A percentile compares a stretch with the other conserved stretches of the same genome.
phyloP scores from a whole-genome alignment of 148 eudicot genomes.

The Rhododendron williamsianum region DNA sequence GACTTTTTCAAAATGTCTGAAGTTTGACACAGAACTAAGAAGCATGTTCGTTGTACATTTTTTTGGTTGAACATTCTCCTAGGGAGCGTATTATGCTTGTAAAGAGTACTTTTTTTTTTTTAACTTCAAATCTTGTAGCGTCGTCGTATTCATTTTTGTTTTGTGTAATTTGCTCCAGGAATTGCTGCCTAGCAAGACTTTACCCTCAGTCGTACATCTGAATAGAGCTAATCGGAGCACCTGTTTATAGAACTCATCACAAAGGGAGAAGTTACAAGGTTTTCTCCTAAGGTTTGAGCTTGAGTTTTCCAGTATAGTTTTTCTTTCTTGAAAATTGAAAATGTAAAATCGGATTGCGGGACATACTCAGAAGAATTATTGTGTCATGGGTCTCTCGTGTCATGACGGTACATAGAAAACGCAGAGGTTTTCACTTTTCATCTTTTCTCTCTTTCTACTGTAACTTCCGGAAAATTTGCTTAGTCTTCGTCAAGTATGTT shows the following conservation, averaged over 20 bases:
- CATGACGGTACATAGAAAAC: conserved; percentile 16
- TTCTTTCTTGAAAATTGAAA: conserved; percentile 23
- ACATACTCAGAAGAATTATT: conserved; percentile 7
- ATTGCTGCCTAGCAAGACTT: conserved; percentile 56
- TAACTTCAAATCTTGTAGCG: background rate
- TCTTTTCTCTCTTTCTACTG: conserved; percentile 4
- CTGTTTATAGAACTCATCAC: conserved; percentile 26
- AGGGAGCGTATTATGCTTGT: background rate
- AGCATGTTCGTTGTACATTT: background rate
- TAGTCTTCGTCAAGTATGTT: conserved; percentile 16
- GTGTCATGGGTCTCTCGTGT: conserved; percentile 20
- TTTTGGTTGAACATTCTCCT: background rate
- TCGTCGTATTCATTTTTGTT: background rate
- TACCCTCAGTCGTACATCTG: conserved; percentile 21
- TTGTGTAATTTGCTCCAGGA: background rate
- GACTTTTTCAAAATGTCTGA: background rate
- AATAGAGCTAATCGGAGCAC: conserved; percentile 23
- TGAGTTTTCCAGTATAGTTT: conserved; percentile 27
- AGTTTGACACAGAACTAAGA: background rate
- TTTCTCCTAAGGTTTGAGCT: conserved; percentile 25
- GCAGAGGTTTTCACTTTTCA: conserved; percentile 6
- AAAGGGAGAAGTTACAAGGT: conserved; percentile 17
- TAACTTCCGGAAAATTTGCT: conserved; percentile 12
- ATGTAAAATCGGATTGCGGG: conserved; percentile 26
- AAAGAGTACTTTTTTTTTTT: background rate